phyloP scores from a whole-genome alignment of 2,329 filamentous ascomycete genomes.

The Didymella keratinophila region DNA sequence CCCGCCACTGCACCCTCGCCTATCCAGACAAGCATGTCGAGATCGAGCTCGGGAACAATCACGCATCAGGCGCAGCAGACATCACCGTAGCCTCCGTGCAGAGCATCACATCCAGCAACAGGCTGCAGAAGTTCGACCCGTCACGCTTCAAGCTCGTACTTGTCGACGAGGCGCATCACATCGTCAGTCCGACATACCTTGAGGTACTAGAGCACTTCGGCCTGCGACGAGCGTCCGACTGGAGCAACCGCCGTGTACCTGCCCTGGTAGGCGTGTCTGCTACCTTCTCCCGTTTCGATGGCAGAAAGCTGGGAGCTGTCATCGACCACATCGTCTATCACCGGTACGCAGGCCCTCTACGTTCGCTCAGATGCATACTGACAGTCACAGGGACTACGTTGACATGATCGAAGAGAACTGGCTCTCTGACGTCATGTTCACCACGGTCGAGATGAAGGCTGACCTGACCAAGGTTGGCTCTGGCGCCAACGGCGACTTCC shows the following conservation, averaged over 20 bases:
- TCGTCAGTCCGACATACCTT: conserved; percentile 84
- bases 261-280: conserved; percentile 90
- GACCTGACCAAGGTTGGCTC: conserved; percentile 77
- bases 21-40: conserved; percentile 86
- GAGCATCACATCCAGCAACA: conserved; percentile 78
- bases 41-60: conserved; percentile 85
- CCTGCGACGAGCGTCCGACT: conserved; percentile 61
- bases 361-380: conserved; percentile 1
- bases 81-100: conserved; percentile 93
- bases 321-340: conserved; percentile 98
- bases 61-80: conserved; percentile 81
- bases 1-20: conserved; percentile 78
- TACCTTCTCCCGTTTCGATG: conserved; percentile 80
- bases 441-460: conserved; percentile 83
- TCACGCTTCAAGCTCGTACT: conserved; percentile 84
- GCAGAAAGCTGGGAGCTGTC: conserved; percentile 78
- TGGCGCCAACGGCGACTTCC: conserved; percentile 78
- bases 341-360: conserved; percentile 57
- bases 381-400: conserved; percentile 65
- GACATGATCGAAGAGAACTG: conserved; percentile 90
- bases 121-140: conserved; percentile 85
- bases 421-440: conserved; percentile 92
- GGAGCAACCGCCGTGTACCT: conserved; percentile 38
- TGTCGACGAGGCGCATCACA: conserved; percentile 97
- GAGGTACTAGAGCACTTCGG: conserved; percentile 80